Percentiles rank a stretch among this genome's conserved stretches.
Conservation (phyloP, 768 basidiomycete species). For the Pleurotus eryngii region DNA sequence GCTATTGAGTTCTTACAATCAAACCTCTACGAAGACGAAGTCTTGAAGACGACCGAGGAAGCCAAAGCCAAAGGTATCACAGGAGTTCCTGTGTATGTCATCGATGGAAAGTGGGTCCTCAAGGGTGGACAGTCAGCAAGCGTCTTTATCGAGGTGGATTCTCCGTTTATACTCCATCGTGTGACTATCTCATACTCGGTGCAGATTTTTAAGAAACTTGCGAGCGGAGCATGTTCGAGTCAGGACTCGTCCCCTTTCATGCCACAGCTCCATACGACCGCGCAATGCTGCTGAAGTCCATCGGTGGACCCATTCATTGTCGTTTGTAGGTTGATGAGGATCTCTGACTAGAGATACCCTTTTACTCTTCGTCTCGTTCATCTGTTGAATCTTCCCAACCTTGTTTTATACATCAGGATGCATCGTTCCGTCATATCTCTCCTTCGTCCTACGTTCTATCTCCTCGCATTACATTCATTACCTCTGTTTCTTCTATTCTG, state of each 20-base stretch:
- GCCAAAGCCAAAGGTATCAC: conserved; percentile 67
- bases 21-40: conserved; percentile 62
- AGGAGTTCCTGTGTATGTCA: conserved; percentile 78
- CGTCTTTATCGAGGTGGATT: conserved; percentile 61
- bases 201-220: conserved; percentile 35
- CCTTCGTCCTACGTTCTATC: too few species aligned
- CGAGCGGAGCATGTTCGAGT: not conserved
- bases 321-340: too few species aligned
- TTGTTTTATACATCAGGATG: too few species aligned
- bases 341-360: too few species aligned
- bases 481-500: too few species aligned
- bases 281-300: conserved; percentile 1
- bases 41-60: conserved; percentile 57
- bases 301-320: not conserved
- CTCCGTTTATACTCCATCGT: not conserved
- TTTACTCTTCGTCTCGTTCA: too few species aligned
- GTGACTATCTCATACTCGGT: conserved; percentile 7
- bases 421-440: too few species aligned
- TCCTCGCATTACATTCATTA: too few species aligned
- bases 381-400: too few species aligned
- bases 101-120: conserved; percentile 76
- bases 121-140: conserved; percentile 72
- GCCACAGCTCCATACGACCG: not conserved
- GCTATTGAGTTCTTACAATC: conserved; percentile 63
- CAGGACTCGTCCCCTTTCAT: not conserved